Conservation (phyloP, 148 eudicot genomes). For the Nepenthes gracilis region DNA sequence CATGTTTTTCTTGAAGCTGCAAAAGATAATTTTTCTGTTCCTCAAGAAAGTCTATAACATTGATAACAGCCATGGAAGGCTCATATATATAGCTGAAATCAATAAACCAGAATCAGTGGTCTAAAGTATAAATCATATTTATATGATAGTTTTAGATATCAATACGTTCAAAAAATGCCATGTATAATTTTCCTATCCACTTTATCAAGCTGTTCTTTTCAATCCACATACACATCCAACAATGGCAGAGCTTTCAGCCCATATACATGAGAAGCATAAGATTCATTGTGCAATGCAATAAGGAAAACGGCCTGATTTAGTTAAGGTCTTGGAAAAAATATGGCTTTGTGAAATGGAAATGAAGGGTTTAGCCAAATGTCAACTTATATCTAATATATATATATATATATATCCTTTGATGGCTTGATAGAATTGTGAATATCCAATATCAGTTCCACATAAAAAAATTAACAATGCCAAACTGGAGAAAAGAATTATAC, state of each 20-base stretch:
- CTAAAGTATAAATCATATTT: background rate
- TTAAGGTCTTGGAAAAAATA: no score
- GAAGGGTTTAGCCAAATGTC: no score
- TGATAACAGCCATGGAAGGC: slow-evolving; percentile 62
- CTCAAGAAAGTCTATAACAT: slow-evolving; percentile 50
- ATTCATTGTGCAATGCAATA: no score
- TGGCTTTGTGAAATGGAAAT: no score
- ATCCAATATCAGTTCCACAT: background rate
- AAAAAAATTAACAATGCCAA: background rate
- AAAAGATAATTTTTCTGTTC: slow-evolving; percentile 70
- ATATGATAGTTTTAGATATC: background rate
- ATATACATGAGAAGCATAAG: no score
- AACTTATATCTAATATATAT: no score
- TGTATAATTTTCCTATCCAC: no score
- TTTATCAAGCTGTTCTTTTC: background rate
- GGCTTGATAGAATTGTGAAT: no score
- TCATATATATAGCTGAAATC: slow-evolving; percentile 76
- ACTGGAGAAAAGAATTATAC: slow-evolving; percentile 17
- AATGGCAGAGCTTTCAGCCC: no score
- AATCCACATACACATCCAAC: no score
- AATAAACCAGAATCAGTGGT: slow-evolving; percentile 5
- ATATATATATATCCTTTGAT: no score
- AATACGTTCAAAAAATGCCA: background rate
- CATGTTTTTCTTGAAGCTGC: slow-evolving; percentile 86
- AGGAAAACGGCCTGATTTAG: no score